Conservation (phyloP, 495 filamentous ascomycete species). For the Hypoxylon fuscum region DNA sequence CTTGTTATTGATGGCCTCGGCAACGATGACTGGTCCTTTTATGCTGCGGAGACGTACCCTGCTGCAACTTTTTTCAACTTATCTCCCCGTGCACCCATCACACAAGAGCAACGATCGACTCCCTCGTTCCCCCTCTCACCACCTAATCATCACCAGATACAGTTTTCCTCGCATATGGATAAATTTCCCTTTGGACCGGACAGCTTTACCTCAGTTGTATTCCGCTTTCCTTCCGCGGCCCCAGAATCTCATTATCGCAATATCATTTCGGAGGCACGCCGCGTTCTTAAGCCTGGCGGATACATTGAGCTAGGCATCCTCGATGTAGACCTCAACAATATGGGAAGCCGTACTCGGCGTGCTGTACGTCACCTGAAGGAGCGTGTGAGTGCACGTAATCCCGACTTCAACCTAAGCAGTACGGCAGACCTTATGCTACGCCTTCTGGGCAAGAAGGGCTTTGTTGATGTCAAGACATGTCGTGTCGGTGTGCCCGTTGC, state of each 20-base stretch:
- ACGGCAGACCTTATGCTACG: constrained; percentile 81
- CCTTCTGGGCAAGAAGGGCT: constrained; percentile 79
- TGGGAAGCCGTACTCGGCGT: constrained; percentile 78
- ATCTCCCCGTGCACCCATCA: constrained; percentile 60
- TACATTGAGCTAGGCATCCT: constrained; percentile 88
- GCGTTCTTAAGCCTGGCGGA: constrained; percentile 89
- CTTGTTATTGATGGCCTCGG: constrained; percentile 90
- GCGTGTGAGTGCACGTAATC: constrained; percentile 66
- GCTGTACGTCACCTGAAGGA: constrained; percentile 82
- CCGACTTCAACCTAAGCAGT: constrained; percentile 73
- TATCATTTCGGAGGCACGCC: constrained; percentile 85
- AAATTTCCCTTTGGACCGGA: constrained; percentile 88
- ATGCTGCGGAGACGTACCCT: constrained; percentile 91
- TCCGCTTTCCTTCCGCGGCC: constrained; percentile 84
- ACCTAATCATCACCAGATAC: constrained; percentile 85
- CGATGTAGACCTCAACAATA: constrained; percentile 86
- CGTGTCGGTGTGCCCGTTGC: constrained; percentile 90
- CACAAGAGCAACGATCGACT: constrained; percentile 45
- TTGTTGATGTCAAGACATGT: constrained; percentile 85
- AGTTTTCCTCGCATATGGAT: constrained; percentile 70
- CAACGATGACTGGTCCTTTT: constrained; percentile 96
- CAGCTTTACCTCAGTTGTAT: constrained; percentile 84
- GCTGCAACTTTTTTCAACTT: constrained; percentile 87
- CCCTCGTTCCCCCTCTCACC: constrained; percentile 66
- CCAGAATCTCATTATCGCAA: constrained; percentile 79